Percentiles rank a stretch among this genome's conserved stretches.
Conservation (phyloP, 805 yeast genomes). For the Starmerella asiatica region DNA sequence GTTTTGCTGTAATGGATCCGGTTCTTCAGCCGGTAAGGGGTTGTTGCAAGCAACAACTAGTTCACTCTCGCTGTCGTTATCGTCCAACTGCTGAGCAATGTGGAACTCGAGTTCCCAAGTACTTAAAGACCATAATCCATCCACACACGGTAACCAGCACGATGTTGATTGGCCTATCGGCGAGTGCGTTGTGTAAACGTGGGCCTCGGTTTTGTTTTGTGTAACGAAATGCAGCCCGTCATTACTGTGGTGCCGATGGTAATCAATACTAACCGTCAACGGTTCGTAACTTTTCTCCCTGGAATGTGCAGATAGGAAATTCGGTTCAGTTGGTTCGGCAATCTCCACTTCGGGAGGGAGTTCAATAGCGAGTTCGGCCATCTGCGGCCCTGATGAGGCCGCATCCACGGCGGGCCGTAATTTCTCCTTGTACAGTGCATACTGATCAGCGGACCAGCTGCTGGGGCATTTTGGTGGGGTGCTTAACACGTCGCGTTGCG, state of each 20-base stretch:
- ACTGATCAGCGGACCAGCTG: conserved; percentile 22
- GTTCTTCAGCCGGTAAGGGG: conserved; percentile 39
- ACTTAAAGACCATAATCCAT: conserved; percentile 70
- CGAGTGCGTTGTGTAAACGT: conserved; percentile 70
- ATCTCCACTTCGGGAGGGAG: conserved; percentile 57
- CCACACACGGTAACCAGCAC: conserved; percentile 97
- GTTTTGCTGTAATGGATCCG: conserved; percentile 61
- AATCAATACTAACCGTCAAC: conserved; percentile 53
- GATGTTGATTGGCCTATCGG: conserved; percentile 72
- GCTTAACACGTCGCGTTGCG: conserved; percentile 41
- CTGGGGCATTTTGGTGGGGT: conserved; percentile 24
- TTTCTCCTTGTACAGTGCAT: conserved; percentile 17
- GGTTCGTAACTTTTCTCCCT: conserved; percentile 44
- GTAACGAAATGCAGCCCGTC: conserved; percentile 50
- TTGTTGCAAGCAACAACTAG: conserved; percentile 33
- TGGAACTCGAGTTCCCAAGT: conserved; percentile 88
- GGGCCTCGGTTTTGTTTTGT: conserved; percentile 36
- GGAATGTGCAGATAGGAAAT: conserved; percentile 26
- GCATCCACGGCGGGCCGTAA: conserved; percentile 22
- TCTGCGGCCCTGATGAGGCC: conserved; percentile 43
- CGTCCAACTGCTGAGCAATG: conserved; percentile 56
- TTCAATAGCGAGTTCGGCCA: conserved; percentile 42
- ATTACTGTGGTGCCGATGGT: conserved; percentile 47
- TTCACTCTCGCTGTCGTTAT: conserved; percentile 19
- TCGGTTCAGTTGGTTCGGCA: conserved; percentile 38